These are phyloP conservation scores for Penicillium corylophilum DNA, from an alignment of 2,329 filamentous ascomycete genomes.

Conservation along the genomic window DNA sequence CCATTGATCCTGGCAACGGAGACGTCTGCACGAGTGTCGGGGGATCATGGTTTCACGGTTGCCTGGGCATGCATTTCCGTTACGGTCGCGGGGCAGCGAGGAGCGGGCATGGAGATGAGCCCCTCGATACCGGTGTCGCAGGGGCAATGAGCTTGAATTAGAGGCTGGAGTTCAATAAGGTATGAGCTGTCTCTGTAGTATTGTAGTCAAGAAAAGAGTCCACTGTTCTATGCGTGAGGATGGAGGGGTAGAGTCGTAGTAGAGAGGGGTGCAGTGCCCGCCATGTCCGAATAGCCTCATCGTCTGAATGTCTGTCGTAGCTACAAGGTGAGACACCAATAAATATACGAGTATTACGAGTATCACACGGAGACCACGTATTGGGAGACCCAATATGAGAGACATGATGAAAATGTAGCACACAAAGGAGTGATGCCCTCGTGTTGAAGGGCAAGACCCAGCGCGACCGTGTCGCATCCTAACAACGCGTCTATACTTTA, in stretches of 20 bases:
- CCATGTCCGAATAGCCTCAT: neutral
- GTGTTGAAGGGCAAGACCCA: no score
- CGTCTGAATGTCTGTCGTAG: neutral
- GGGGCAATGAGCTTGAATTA: neutral
- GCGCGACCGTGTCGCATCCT: neutral
- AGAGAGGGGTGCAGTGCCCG: neutral
- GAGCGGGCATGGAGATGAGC: neutral
- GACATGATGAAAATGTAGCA: no score
- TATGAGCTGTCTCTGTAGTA: neutral
- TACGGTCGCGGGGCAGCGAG: constrained; percentile 3
- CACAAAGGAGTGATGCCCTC: no score
- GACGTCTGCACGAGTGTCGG: neutral
- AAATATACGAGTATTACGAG: neutral
- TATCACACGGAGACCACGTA: neutral
- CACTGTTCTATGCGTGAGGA: neutral
- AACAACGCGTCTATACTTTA: neutral
- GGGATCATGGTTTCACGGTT: neutral
- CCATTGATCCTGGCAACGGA: neutral
- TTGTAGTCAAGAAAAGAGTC: neutral
- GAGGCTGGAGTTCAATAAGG: neutral
- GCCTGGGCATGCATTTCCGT: constrained; percentile 1
- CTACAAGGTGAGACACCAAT: neutral
- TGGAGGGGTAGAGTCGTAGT: neutral
- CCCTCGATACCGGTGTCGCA: neutral
- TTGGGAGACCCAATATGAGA: neutral